Conservation (phyloP, 306 rosid species). For the Prunus dulcis region DNA sequence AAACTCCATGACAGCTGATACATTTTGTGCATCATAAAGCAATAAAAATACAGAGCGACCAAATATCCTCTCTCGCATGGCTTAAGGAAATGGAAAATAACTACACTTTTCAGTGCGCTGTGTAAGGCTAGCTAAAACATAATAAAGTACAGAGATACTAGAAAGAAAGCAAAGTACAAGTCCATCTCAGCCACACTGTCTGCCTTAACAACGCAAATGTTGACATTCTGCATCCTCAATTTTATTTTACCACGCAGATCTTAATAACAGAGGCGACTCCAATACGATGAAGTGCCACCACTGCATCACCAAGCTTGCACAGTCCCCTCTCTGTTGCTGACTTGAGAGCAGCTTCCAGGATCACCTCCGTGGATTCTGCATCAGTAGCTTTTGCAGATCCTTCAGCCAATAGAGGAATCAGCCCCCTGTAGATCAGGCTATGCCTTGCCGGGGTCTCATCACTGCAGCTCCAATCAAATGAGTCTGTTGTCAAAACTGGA, state of each 20-base stretch:
- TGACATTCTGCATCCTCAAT: slow-evolving; percentile 14
- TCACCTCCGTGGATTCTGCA: slow-evolving; percentile 95
- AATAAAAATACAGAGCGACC: slow-evolving; percentile 11
- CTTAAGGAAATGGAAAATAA: not conserved
- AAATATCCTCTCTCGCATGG: slow-evolving; percentile 10
- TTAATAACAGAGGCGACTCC: slow-evolving; percentile 86
- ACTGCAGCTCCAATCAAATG: slow-evolving; percentile 88
- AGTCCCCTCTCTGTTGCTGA: slow-evolving; percentile 65
- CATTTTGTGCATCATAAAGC: slow-evolving; percentile 2
- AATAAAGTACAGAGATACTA: slow-evolving; percentile 3
- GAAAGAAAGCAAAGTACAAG: slow-evolving; percentile 25
- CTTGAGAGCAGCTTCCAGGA: slow-evolving; percentile 86
- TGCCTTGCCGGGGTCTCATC: slow-evolving; percentile 93
- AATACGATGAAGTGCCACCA: slow-evolving; percentile 88
- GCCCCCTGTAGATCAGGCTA: slow-evolving; percentile 88
- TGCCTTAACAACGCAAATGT: slow-evolving; percentile 5
- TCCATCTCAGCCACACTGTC: slow-evolving; percentile 3
- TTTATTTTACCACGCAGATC: slow-evolving; percentile 79
- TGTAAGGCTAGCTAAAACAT: slow-evolving; percentile 25
- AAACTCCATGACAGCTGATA: slow-evolving; percentile 4
- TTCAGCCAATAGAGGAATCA: slow-evolving; percentile 87
- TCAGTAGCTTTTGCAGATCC: slow-evolving; percentile 98
- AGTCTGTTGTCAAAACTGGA: slow-evolving; percentile 85
- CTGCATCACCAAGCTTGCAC: slow-evolving; percentile 81
- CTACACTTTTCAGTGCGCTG: slow-evolving; percentile 18